Conservation (phyloP, 2,329 filamentous ascomycete genomes). For the Alternaria tenuissima region DNA sequence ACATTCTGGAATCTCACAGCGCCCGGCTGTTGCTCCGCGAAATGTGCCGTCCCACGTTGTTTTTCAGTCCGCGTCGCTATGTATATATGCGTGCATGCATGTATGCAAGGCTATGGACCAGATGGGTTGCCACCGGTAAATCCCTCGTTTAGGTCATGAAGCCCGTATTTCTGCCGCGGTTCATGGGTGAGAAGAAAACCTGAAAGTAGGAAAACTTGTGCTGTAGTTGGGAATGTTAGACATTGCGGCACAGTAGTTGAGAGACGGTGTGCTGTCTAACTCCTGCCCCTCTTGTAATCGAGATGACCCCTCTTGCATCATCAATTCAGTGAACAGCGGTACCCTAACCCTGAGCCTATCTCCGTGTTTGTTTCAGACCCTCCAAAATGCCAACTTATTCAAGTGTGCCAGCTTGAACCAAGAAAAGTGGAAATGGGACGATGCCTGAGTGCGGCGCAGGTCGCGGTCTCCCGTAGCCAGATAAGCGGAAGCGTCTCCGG, state of each 20-base stretch:
- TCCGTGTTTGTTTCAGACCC: not conserved
- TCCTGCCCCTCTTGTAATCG: not conserved
- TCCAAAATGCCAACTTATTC: not conserved
- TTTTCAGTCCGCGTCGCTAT: not conserved
- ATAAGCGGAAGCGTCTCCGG: conserved; percentile 4
- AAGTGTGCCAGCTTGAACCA: not conserved
- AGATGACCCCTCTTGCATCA: not conserved
- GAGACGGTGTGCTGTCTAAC: not conserved
- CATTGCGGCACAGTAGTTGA: not conserved
- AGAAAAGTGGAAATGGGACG: not conserved
- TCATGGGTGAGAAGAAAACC: not conserved
- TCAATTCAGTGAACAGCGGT: not conserved
- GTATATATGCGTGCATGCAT: not conserved
- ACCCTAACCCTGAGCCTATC: not conserved
- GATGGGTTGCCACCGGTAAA: not conserved
- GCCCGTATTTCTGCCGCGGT: not conserved
- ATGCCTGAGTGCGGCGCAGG: not conserved
- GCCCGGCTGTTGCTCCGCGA: not conserved
- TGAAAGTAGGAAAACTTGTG: not conserved
- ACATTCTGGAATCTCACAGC: not conserved
- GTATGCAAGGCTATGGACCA: not conserved
- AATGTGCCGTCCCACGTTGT: not conserved
- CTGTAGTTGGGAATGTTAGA: not conserved
- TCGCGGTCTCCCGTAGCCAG: not conserved
- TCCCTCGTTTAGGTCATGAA: not conserved